A percentile compares a stretch with the other conserved stretches of the same genome.
phyloP scores from a whole-genome alignment of 2,329 filamentous ascomycete genomes.

The Fusarium cyanostomum region DNA sequence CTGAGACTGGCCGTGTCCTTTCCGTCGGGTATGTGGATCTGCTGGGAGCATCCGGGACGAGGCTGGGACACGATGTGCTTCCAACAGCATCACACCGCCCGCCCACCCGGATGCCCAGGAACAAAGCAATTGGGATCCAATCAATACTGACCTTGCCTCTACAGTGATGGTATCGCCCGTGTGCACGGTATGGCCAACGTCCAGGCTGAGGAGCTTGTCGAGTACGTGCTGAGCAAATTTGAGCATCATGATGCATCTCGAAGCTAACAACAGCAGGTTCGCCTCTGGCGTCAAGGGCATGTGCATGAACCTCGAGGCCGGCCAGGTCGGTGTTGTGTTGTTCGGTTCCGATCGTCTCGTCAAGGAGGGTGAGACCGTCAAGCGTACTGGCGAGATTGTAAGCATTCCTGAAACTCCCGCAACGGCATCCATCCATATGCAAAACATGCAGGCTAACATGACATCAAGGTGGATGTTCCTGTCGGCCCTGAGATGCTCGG shows the following conservation, averaged over 20 bases:
- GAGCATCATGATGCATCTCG: constrained; percentile 10
- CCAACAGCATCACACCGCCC: constrained; percentile 15
- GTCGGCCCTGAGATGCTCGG: constrained; percentile 93
- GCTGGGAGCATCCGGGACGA: constrained; percentile 30
- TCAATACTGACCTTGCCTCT: constrained; percentile 47
- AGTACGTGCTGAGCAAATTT: constrained; percentile 71
- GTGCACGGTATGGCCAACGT: constrained; percentile 99
- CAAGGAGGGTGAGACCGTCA: constrained; percentile 99
- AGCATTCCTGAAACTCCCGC: constrained; percentile 52
- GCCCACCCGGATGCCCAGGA: constrained; percentile 22
- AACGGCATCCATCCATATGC: background rate
- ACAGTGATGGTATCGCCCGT: constrained; percentile 99
- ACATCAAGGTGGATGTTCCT: constrained; percentile 88
- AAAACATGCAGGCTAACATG: constrained; percentile 36
- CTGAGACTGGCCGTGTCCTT: constrained; percentile 98
- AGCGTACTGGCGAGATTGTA: constrained; percentile 99
- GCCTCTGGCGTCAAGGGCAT: constrained; percentile 99
- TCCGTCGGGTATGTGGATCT: constrained; percentile 89
- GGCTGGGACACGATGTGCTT: constrained; percentile 21
- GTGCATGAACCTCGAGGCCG: constrained; percentile 99
- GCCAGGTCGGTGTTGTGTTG: constrained; percentile 99
- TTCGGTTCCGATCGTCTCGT: constrained; percentile 99
- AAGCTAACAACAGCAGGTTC: constrained; percentile 72
- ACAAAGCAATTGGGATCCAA: constrained; percentile 20
- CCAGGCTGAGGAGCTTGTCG: constrained; percentile 99